Evolutionary conservation across 164 flowering plant genomes (phyloP), one percentile per base, ranked within the genome.

Genomic region (Houttuynia cordata): DNA sequence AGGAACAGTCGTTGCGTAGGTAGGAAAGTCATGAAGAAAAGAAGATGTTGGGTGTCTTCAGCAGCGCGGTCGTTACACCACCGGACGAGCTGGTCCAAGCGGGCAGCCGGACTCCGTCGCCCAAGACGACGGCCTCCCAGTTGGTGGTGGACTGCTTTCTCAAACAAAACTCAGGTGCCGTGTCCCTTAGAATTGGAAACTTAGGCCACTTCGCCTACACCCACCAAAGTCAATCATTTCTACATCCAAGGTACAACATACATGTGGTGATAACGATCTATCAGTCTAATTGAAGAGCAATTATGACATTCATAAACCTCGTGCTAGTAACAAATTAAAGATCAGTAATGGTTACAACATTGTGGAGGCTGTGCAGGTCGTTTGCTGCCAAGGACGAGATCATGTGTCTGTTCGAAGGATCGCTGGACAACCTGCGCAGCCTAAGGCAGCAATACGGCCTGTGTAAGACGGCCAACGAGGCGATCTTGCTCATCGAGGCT

Each of bases 1-100:
- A n/a, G n/a, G n/a, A n/a, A n/a, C n/a, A n/a, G n/a, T n/a, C n/a
- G 17, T 45, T 1, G 13, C 17, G 49, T 10, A 45, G 49, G 49
- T 12, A 45, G 49, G 49, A 30, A 30, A 30, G 37, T n/a, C n/a
- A n/a, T n/a, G 37, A 30, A 30, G 37, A 6, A 6, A 30, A 30
- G 37, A 58, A 17, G 56, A 86, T 91, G 97, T 78, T 91, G 81
- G 97, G 91, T 10, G 80, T 88, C 1, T 91, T 91, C 68, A 86
- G 97, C 79, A 74, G 83, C 74, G 55, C 86, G 4, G 70, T 87
- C 18, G 73, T 87, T 62, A 76, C 93, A 0, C 84, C 96, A 37
- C 96, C 96, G 54, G 96, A 85, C 8, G 96, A 84, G 77, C 83
- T 88, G 51, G 92, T 85, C 24, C 85, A 84, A 19, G 96, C 96